phyloP scores from a whole-genome alignment of 768 basidiomycete species.

The Collybia sordida region DNA sequence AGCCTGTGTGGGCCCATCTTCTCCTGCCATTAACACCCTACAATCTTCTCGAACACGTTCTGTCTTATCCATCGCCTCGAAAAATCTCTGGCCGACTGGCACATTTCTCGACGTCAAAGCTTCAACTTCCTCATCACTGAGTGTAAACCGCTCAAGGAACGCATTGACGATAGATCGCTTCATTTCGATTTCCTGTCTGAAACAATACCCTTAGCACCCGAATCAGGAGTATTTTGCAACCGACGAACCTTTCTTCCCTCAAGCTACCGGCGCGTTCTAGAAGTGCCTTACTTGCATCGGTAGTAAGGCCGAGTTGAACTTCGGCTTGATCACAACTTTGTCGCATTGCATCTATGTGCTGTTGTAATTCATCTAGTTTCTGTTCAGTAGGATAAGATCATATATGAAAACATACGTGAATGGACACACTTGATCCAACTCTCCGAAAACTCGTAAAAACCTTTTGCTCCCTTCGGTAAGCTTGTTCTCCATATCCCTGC shows the following conservation, averaged over 20 bases:
- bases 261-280: conserved; percentile 83
- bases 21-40: conserved; percentile 81
- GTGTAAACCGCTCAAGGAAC: conserved; percentile 86
- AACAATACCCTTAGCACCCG: not conserved
- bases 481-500: conserved; percentile 82
- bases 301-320: conserved; percentile 68
- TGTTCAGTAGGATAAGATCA: conserved; percentile 26
- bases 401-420: conserved; percentile 1
- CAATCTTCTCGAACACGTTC: conserved; percentile 84
- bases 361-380: conserved; percentile 83
- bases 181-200: conserved; percentile 67
- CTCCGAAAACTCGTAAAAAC: conserved; percentile 82
- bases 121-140: conserved; percentile 69
- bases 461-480: conserved; percentile 78
- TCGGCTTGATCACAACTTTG: conserved; percentile 82
- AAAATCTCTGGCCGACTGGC: conserved; percentile 71
- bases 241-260: conserved; percentile 64
- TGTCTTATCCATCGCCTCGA: conserved; percentile 84
- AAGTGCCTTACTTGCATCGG: conserved; percentile 72
- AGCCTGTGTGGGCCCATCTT: conserved; percentile 74
- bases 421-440: conserved; percentile 83
- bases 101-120: conserved; percentile 79
- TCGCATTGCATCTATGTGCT: conserved; percentile 80
- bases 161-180: conserved; percentile 72
- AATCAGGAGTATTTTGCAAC: not conserved